Evolutionary conservation across 495 filamentous ascomycete genomes (phyloP).

Genomic region (Tuber magnatum): DNA sequence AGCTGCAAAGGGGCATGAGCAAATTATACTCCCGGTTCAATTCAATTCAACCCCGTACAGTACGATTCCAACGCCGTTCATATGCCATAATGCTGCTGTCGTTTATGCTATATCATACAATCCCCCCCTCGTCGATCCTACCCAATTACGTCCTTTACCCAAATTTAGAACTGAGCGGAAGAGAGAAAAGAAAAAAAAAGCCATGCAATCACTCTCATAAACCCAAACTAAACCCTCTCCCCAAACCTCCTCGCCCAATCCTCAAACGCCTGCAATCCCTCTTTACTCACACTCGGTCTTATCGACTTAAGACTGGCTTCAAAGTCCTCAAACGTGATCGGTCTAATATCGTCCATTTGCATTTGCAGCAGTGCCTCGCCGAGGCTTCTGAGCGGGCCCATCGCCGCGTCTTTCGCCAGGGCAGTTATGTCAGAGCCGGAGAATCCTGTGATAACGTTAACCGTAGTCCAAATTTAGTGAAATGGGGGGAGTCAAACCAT

Average conservation of each 20-base stretch:
- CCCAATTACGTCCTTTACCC: background rate
- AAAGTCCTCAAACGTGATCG: slow-evolving; percentile 79
- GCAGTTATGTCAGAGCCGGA: slow-evolving; percentile 96
- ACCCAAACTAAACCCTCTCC: slow-evolving; percentile 65
- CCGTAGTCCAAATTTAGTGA: background rate
- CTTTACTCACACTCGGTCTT: slow-evolving; percentile 78
- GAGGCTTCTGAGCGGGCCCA: slow-evolving; percentile 88
- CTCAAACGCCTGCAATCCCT: slow-evolving; percentile 79
- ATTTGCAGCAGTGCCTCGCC: slow-evolving; percentile 86
- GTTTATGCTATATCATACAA: background rate
- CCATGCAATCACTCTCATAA: background rate
- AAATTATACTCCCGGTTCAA: background rate
- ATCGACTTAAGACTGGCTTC: slow-evolving; percentile 76
- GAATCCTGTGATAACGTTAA: slow-evolving; percentile 58
- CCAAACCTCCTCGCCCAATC: slow-evolving; percentile 92
- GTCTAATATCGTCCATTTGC: slow-evolving; percentile 85
- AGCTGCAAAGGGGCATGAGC: background rate
- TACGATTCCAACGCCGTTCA: background rate
- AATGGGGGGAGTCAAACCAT: slow-evolving; percentile 54
- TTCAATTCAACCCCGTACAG: background rate
- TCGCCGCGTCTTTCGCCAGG: slow-evolving; percentile 93
- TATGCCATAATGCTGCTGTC: background rate
- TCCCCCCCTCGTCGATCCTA: background rate
- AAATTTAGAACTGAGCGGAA: background rate
- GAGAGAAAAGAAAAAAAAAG: background rate